Percentiles rank a stretch among this genome's conserved stretches.
Conservation (phyloP, 768 basidiomycete genomes). For the Tricholoma matsutake region DNA sequence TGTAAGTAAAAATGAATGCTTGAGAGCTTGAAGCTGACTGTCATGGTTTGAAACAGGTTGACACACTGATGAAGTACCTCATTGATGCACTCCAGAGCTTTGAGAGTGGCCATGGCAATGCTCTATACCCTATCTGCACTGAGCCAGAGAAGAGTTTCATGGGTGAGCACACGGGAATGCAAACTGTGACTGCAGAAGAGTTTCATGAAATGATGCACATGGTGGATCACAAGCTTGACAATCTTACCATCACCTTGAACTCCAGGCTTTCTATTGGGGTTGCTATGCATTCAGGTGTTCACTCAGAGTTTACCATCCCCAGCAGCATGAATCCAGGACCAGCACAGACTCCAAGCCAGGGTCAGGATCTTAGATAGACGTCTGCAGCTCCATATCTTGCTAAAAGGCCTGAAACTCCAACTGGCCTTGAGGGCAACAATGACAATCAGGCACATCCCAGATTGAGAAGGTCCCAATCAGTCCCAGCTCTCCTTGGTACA, state of each 20-base stretch:
- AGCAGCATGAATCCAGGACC: not conserved
- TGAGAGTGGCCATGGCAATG: slow-evolving; percentile 28
- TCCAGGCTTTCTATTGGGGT: too few relatives aligned
- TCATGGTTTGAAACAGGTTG: slow-evolving; percentile 33
- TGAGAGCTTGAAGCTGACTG: too few relatives aligned
- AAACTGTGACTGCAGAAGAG: too few relatives aligned
- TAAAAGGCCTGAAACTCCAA: not conserved
- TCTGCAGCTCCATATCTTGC: not conserved
- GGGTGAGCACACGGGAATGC: too few relatives aligned
- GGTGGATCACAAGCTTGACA: not conserved
- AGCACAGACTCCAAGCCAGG: not conserved
- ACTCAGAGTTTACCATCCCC: not conserved
- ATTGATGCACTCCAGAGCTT: slow-evolving; percentile 30
- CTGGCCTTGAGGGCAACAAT: too few relatives aligned
- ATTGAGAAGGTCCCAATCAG: too few relatives aligned
- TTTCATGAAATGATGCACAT: slow-evolving; percentile 1
- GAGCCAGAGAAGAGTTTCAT: slow-evolving; percentile 18
- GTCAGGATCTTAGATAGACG: not conserved
- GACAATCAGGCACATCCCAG: too few relatives aligned
- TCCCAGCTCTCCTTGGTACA: too few relatives aligned
- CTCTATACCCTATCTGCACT: slow-evolving; percentile 22
- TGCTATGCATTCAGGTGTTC: not conserved
- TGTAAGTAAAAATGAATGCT: too few relatives aligned
- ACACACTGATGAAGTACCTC: slow-evolving; percentile 34
- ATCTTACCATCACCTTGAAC: not conserved